Evolutionary conservation across 2,329 filamentous ascomycete genomes (phyloP).

Genomic region (Alternaria metachromatica): DNA sequence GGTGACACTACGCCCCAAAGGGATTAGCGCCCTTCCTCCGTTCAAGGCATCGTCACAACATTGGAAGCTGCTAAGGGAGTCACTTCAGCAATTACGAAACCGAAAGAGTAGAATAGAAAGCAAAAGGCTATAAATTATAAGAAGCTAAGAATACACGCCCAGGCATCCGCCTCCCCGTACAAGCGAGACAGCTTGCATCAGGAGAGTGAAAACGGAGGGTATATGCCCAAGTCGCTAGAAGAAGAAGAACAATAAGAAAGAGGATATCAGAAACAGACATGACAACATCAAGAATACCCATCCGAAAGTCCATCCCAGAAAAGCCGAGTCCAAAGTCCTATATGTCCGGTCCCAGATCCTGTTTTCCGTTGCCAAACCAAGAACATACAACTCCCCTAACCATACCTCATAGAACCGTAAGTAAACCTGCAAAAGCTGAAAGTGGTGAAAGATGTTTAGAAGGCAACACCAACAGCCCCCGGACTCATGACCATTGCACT

Average conservation of each 20-base stretch:
- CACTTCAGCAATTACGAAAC: fast-evolving
- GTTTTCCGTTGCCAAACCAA: background rate
- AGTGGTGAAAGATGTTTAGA: slow-evolving; percentile 21
- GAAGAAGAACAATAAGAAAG: background rate
- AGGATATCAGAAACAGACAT: background rate
- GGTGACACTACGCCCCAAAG: background rate
- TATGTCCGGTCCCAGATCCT: background rate
- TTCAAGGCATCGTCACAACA: too few species aligned
- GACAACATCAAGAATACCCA: background rate
- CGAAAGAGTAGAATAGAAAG: background rate
- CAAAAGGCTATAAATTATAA: slow-evolving; percentile 13
- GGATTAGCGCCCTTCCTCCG: too few species aligned
- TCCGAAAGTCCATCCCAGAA: background rate
- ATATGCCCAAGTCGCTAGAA: slow-evolving; percentile 12
- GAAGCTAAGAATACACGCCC: background rate
- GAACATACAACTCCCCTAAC: background rate
- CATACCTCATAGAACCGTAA: background rate
- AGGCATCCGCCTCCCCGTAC: slow-evolving; percentile 11
- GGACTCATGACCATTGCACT: slow-evolving; percentile 21
- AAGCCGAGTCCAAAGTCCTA: background rate
- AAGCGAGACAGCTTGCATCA: slow-evolving; percentile 7
- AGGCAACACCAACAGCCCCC: slow-evolving; percentile 43
- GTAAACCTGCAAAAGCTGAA: background rate
- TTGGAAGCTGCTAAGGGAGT: background rate
- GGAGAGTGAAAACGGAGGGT: slow-evolving; percentile 11